Evolutionary conservation across 2,329 filamentous ascomycete genomes (phyloP).

Genomic region (Acrodontium crateriforme): DNA sequence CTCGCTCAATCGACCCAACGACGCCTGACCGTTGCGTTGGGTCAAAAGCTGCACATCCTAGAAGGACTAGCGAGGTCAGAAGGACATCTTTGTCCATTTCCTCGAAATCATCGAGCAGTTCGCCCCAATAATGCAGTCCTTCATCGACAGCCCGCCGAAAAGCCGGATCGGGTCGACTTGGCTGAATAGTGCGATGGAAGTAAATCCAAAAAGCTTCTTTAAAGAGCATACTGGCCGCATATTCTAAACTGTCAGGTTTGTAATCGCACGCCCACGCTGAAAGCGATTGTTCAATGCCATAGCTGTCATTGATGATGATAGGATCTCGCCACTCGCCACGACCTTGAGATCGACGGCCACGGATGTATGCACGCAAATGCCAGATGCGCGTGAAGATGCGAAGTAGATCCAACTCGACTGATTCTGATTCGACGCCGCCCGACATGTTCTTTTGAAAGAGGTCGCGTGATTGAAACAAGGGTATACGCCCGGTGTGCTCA

Average conservation of each 20-base stretch:
- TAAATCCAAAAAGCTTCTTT: constrained; percentile 4
- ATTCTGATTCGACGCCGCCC: too few species aligned
- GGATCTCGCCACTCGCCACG: constrained; percentile 16
- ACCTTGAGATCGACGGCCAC: constrained; percentile 48
- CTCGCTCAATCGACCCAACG: constrained; percentile 37
- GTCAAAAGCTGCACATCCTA: constrained; percentile 48
- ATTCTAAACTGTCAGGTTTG: constrained; percentile 1
- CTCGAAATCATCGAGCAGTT: constrained; percentile 32
- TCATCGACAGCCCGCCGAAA: constrained; percentile 2
- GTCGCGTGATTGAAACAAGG: too few species aligned
- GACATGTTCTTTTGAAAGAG: too few species aligned
- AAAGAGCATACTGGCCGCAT: constrained; percentile 2
- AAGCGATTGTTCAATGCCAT: constrained; percentile 2
- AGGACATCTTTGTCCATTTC: constrained; percentile 37
- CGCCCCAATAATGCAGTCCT: constrained; percentile 29
- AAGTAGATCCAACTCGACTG: too few species aligned
- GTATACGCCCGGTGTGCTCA: too few species aligned
- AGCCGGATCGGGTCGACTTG: neutral
- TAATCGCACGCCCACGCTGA: neutral
- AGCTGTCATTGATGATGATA: constrained; percentile 2
- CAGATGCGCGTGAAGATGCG: constrained; percentile 68
- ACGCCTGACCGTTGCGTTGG: constrained; percentile 41
- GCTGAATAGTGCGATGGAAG: constrained; percentile 3
- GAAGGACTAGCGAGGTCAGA: constrained; percentile 46
- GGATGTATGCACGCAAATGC: constrained; percentile 59